Evolutionary conservation across 2,329 filamentous ascomycete genomes (phyloP).

Genomic region (Fusarium mundagurra): DNA sequence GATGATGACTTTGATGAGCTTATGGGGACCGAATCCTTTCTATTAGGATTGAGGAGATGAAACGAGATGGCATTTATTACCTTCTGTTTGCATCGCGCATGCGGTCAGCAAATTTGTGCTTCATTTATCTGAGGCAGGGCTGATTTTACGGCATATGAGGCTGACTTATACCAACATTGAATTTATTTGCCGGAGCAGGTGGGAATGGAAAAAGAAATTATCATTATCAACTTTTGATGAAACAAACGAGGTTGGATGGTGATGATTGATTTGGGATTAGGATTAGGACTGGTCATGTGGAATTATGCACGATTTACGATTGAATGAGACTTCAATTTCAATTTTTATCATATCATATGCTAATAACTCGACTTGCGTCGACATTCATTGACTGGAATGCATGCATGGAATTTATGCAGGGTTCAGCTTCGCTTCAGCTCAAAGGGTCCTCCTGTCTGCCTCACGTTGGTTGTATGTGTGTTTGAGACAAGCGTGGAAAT

Average conservation of each 20-base stretch:
- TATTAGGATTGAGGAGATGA: conserved; percentile 17
- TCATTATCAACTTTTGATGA: not conserved
- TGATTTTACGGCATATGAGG: conserved; percentile 5
- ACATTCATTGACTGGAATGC: not conserved
- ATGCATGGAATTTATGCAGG: conserved; percentile 3
- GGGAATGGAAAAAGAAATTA: conserved; percentile 16
- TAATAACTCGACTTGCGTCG: not conserved
- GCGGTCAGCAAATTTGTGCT: conserved; percentile 22
- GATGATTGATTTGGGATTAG: not conserved
- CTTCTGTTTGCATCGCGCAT: conserved; percentile 4
- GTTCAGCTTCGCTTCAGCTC: not conserved
- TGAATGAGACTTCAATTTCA: conserved; percentile 13
- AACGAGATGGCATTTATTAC: conserved; percentile 14
- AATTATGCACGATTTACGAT: conserved; percentile 28
- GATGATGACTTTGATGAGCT: conserved; percentile 3
- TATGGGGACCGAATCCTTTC: conserved; percentile 2
- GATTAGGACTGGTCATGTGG: not conserved
- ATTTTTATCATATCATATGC: not conserved
- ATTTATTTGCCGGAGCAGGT: conserved; percentile 8
- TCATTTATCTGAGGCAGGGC: conserved; percentile 26
- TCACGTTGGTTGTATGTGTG: conserved; percentile 8
- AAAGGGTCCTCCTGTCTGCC: not conserved
- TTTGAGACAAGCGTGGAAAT: conserved; percentile 26
- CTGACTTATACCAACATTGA: conserved; percentile 2
- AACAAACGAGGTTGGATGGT: not conserved